Conservation (phyloP, 176 grass and related monocot species). For the Rhynchospora pubera region DNA sequence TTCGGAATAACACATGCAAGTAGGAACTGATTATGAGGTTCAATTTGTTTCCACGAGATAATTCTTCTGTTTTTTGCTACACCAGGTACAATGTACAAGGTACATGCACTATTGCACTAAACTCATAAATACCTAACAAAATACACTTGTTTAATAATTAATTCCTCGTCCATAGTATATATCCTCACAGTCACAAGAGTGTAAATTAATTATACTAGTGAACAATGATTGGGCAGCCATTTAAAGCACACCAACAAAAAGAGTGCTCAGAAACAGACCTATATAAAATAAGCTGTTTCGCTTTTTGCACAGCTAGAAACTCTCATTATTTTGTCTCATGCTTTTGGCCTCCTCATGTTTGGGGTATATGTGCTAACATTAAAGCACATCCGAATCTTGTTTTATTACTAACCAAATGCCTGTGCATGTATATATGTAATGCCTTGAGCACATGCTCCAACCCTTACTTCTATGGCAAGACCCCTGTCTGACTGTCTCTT, state of each 20-base stretch:
- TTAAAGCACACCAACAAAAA: not conserved
- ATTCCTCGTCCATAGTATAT: not conserved
- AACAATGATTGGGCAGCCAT: conserved; percentile 37
- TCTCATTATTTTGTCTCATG: conserved; percentile 24
- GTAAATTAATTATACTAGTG: not conserved
- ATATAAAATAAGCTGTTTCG: conserved; percentile 6
- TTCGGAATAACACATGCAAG: not conserved
- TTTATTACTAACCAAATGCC: conserved; percentile 16
- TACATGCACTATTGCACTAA: not conserved
- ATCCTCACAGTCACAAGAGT: conserved; percentile 4
- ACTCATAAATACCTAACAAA: conserved; percentile 19
- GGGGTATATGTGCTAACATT: conserved; percentile 21
- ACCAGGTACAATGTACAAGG: not conserved
- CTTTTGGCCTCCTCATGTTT: conserved; percentile 29
- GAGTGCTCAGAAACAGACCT: conserved; percentile 8
- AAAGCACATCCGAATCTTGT: conserved; percentile 19
- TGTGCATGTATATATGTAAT: not conserved
- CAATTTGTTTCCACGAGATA: conserved; percentile 14
- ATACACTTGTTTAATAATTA: conserved; percentile 1
- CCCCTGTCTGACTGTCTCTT: conserved; percentile 12
- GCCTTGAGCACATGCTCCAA: conserved; percentile 32
- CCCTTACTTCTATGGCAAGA: conserved; percentile 25
- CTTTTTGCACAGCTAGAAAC: conserved; percentile 30
- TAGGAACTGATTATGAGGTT: not conserved
- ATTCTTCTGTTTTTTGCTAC: not conserved